Evolutionary conservation across 2,329 filamentous ascomycete species (phyloP).

Genomic region (Blastomyces parvus): DNA sequence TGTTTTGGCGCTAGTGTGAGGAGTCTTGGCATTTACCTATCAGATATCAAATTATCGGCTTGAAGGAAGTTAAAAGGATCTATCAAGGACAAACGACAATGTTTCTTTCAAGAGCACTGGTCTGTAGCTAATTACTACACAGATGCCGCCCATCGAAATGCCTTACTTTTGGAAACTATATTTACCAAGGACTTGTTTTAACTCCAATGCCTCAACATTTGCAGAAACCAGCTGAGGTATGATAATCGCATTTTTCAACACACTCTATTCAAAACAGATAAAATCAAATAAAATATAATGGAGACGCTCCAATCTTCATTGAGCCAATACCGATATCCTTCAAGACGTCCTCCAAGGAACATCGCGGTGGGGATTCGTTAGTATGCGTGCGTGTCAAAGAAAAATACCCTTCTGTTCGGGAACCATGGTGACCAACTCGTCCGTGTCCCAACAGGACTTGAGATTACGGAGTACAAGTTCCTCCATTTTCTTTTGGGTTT

Average conservation of each 20-base stretch:
- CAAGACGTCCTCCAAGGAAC: neutral
- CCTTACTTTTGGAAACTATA: neutral
- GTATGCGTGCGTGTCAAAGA: neutral
- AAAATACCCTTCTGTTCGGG: constrained; percentile 42
- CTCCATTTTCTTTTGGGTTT: constrained; percentile 55
- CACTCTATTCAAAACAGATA: neutral
- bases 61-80: neutral
- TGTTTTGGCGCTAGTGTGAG: constrained; percentile 14
- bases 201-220: neutral
- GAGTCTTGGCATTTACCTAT: neutral
- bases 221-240: neutral
- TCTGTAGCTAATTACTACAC: neutral
- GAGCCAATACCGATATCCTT: neutral
- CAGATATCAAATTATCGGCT: neutral
- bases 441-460: constrained; percentile 47
- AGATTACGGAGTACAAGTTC: constrained; percentile 50
- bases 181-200: neutral
- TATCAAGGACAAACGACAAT: neutral
- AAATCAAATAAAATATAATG: neutral
- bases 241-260: neutral
- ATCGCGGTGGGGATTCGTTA: neutral
- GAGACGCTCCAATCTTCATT: neutral
- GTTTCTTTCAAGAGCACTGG: neutral
- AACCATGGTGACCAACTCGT: constrained; percentile 50
- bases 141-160: neutral